phyloP scores from a whole-genome alignment of 2,329 filamentous ascomycete species.

The Rachicladosporium sp. region DNA sequence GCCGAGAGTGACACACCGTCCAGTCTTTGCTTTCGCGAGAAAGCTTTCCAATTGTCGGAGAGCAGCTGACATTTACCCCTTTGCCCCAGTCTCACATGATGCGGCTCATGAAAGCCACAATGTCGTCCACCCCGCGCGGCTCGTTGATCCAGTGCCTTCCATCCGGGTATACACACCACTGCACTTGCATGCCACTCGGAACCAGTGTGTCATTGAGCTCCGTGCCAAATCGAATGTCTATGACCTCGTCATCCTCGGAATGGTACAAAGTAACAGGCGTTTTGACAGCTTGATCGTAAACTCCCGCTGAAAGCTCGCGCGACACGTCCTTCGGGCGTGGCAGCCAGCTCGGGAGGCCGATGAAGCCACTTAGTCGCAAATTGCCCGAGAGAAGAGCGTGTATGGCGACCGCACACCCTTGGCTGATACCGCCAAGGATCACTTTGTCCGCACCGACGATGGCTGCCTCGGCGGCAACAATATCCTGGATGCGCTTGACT shows the following conservation, averaged over 20 bases:
- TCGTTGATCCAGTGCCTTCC: neutral
- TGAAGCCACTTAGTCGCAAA: neutral
- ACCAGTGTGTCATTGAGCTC: neutral
- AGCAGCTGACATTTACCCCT: neutral
- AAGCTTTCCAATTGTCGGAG: neutral
- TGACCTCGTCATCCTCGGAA: neutral
- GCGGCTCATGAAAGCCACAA: neutral
- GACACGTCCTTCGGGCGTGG: neutral
- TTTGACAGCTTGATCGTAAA: neutral
- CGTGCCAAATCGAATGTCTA: neutral
- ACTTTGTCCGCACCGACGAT: neutral
- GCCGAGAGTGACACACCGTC: too few relatives aligned
- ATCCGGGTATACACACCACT: neutral
- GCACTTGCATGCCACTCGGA: neutral
- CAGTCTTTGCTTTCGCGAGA: neutral
- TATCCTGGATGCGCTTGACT: neutral
- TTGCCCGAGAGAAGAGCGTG: neutral
- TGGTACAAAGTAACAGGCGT: neutral
- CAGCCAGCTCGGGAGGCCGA: neutral
- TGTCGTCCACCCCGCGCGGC: neutral
- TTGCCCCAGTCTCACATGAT: neutral
- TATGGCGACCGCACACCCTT: neutral
- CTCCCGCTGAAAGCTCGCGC: neutral
- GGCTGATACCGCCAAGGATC: neutral
- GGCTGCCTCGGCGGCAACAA: neutral